A percentile compares a stretch with the other conserved stretches of the same genome.
These are phyloP conservation scores for Fulvia fulva DNA, from an alignment of 2,329 filamentous ascomycete genomes.

Conservation along the genomic window DNA sequence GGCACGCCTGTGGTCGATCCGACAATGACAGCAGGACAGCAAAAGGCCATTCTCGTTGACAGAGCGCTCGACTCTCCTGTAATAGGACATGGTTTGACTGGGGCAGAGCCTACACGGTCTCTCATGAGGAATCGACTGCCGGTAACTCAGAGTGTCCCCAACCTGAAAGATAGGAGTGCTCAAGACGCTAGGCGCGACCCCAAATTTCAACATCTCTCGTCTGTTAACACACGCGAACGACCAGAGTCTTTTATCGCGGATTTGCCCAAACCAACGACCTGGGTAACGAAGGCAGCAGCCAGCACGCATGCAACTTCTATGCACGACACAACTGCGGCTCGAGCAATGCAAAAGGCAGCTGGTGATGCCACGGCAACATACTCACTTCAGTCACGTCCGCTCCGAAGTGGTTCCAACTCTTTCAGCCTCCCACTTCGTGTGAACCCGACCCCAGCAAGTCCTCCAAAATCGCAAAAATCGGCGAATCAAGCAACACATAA, in stretches of 20 bases:
- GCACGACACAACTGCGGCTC: background rate
- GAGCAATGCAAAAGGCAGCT: slow-evolving; percentile 1
- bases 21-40: background rate
- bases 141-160: slow-evolving; percentile 12
- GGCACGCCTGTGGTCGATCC: too few species aligned
- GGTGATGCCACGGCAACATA: background rate
- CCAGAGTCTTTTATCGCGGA: slow-evolving; percentile 29
- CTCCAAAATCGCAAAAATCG: slow-evolving; percentile 5
- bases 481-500: slow-evolving; percentile 11
- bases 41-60: background rate
- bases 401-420: slow-evolving; percentile 18
- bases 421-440: slow-evolving; percentile 32
- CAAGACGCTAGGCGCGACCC: background rate
- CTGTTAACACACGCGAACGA: slow-evolving; percentile 11
- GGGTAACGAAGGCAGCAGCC: slow-evolving; percentile 15
- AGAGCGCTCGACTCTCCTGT: slow-evolving; percentile 14
- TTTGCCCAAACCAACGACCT: slow-evolving; percentile 19
- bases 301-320: slow-evolving; percentile 2
- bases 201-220: background rate
- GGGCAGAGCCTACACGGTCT: background rate
- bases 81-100: slow-evolving; percentile 3
- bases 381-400: slow-evolving; percentile 5
- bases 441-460: slow-evolving; percentile 32
- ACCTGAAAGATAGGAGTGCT: slow-evolving; percentile 10
- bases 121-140: slow-evolving; percentile 7